Evolutionary conservation across 495 filamentous ascomycete species (phyloP).

Genomic region (Delitschia confertaspora): DNA sequence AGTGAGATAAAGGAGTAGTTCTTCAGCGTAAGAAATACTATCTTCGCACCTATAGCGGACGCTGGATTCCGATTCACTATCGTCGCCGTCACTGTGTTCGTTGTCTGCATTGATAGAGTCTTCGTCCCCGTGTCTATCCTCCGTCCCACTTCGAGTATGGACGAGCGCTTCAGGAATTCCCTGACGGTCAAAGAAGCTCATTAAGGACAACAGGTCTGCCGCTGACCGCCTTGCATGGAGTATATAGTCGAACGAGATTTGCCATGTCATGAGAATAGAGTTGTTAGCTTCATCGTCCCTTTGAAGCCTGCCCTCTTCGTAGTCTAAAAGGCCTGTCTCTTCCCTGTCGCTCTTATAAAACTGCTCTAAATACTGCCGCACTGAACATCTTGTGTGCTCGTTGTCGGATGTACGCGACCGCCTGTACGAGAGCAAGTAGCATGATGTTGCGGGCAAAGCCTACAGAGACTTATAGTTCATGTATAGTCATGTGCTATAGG

Average conservation of each 20-base stretch:
- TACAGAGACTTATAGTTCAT: too few species aligned
- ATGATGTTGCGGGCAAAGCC: too few species aligned
- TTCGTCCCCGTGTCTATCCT: neutral
- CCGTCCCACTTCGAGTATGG: constrained; percentile 1
- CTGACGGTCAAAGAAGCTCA: constrained; percentile 27
- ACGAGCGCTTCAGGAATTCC: constrained; percentile 24
- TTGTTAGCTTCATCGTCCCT: constrained; percentile 30
- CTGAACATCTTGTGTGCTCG: constrained; percentile 12
- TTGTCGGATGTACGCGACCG: constrained; percentile 22
- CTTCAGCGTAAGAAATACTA: constrained; percentile 7
- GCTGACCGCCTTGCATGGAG: constrained; percentile 19
- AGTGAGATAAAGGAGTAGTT: constrained; percentile 22
- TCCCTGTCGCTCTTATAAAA: constrained; percentile 34
- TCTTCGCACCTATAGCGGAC: constrained; percentile 8
- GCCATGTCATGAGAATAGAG: constrained; percentile 38
- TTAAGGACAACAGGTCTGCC: constrained; percentile 24
- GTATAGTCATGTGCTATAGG: too few species aligned
- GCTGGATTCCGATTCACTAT: constrained; percentile 5
- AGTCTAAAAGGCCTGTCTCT: constrained; percentile 29
- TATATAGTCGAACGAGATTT: constrained; percentile 44
- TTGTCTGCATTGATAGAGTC: neutral
- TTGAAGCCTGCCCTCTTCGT: constrained; percentile 30
- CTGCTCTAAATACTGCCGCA: constrained; percentile 34
- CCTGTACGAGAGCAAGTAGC: constrained; percentile 17
- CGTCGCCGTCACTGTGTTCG: too few species aligned